phyloP scores from a whole-genome alignment of 2,329 filamentous ascomycete species.

The Penicillium paneum region DNA sequence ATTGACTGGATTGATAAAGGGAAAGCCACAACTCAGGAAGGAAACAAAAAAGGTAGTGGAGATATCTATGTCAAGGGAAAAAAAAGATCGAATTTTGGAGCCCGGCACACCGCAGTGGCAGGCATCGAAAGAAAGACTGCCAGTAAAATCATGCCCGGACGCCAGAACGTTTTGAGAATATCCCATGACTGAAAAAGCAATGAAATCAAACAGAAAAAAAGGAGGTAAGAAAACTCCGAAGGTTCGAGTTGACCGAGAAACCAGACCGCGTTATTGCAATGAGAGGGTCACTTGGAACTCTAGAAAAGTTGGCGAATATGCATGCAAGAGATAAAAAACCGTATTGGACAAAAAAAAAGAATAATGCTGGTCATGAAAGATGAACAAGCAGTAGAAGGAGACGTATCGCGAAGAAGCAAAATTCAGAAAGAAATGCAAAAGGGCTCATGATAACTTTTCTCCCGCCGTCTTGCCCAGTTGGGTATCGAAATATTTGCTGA shows the following conservation, averaged over 20 bases:
- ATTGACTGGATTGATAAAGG: conserved; percentile 21
- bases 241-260: conserved; percentile 24
- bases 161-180: conserved; percentile 35
- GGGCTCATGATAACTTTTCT: conserved; percentile 38
- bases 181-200: conserved; percentile 28
- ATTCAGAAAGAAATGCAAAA: conserved; percentile 16
- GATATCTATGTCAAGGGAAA: conserved; percentile 34
- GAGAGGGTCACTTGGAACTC: conserved; percentile 23
- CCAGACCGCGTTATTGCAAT: conserved; percentile 24
- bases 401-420: conserved; percentile 11
- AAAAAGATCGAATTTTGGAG: conserved; percentile 27
- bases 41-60: conserved; percentile 17
- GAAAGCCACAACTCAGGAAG: conserved; percentile 12
- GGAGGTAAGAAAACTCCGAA: conserved; percentile 19
- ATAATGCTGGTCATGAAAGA: conserved; percentile 23
- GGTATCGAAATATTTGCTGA: conserved; percentile 12
- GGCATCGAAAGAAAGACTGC: conserved; percentile 30
- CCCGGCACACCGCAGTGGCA: conserved; percentile 29
- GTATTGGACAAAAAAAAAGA: conserved; percentile 12
- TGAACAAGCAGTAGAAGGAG: conserved; percentile 6
- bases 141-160: conserved; percentile 36
- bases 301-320: conserved; percentile 19
- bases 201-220: conserved; percentile 10
- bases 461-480: conserved; percentile 7
- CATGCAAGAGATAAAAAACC: conserved; percentile 16